Conservation (phyloP, 305 asterid species). For the Rubia peregrina region DNA sequence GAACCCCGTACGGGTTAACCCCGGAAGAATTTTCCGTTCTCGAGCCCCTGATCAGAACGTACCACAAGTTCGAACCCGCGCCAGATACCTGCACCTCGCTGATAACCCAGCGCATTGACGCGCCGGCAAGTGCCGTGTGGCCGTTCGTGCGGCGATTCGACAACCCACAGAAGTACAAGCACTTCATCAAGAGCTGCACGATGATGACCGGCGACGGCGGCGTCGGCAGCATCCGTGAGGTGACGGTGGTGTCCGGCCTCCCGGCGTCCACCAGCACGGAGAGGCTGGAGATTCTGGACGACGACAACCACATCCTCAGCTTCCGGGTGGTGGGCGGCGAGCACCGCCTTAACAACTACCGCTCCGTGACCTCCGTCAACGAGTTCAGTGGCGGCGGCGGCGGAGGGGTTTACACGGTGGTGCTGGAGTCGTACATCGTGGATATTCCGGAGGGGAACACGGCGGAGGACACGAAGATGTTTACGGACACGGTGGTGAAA, state of each 20-base stretch:
- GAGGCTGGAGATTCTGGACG: slow-evolving; percentile 75
- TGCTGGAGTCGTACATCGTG: slow-evolving; percentile 76
- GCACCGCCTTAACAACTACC: slow-evolving; percentile 69
- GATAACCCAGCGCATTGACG: slow-evolving; percentile 63
- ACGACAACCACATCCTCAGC: slow-evolving; percentile 53
- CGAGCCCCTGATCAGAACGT: slow-evolving; percentile 39
- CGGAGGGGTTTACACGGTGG: slow-evolving; percentile 48
- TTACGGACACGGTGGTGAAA: slow-evolving; percentile 81
- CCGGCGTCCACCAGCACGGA: slow-evolving; percentile 94
- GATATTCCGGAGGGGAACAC: slow-evolving; percentile 92
- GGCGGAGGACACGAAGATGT: slow-evolving; percentile 77
- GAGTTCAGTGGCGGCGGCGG: slow-evolving; percentile 35
- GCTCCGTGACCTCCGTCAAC: slow-evolving; percentile 79
- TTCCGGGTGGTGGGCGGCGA: slow-evolving; percentile 93
- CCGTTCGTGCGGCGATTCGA: slow-evolving; percentile 76
- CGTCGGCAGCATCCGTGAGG: slow-evolving; percentile 79
- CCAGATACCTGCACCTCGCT: slow-evolving; percentile 85
- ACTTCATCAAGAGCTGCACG: slow-evolving; percentile 82
- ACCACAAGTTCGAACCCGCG: slow-evolving; percentile 57
- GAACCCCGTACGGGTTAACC: slow-evolving; percentile 45
- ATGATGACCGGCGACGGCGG: slow-evolving; percentile 75
- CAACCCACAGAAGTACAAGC: slow-evolving; percentile 82
- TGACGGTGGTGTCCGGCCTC: slow-evolving; percentile 84
- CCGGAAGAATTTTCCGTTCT: slow-evolving; percentile 46
- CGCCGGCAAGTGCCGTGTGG: slow-evolving; percentile 69